These are phyloP conservation scores for Parachaetomium inaequale DNA, from an alignment of 495 filamentous ascomycete genomes.

Conservation along the genomic window DNA sequence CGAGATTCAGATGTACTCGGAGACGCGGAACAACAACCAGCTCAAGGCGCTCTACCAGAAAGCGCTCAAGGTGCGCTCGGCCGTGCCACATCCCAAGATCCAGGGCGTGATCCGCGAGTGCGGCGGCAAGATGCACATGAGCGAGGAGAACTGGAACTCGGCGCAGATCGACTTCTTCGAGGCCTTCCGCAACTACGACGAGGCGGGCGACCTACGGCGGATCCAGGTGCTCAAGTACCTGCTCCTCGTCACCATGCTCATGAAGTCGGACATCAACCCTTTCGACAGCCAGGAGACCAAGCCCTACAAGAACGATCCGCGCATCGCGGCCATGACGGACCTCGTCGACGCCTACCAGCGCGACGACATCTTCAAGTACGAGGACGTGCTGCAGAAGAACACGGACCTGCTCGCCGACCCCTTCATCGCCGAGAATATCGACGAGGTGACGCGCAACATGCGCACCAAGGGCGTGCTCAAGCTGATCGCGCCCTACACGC, in stretches of 20 bases:
- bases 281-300: constrained; percentile 99
- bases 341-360: constrained; percentile 94
- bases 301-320: constrained; percentile 91
- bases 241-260: constrained; percentile 94
- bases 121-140: constrained; percentile 99
- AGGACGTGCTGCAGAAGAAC: constrained; percentile 80
- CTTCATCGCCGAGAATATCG: constrained; percentile 98
- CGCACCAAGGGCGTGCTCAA: constrained; percentile 93
- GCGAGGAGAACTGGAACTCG: constrained; percentile 97
- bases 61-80: constrained; percentile 84
- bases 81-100: constrained; percentile 96
- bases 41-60: constrained; percentile 89
- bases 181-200: constrained; percentile 97
- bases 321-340: constrained; percentile 95
- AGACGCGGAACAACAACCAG: constrained; percentile 95
- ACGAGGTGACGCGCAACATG: constrained; percentile 98
- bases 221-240: constrained; percentile 98
- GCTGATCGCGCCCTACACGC: constrained; percentile 89
- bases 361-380: constrained; percentile 90
- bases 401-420: constrained; percentile 85
- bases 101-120: constrained; percentile 99
- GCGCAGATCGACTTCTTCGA: constrained; percentile 98
- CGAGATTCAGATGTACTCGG: constrained; percentile 98
- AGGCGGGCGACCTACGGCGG: constrained; percentile 90
- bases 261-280: constrained; percentile 99